Conservation (phyloP, 768 basidiomycete species). For the Xanthoconium purpureum region DNA sequence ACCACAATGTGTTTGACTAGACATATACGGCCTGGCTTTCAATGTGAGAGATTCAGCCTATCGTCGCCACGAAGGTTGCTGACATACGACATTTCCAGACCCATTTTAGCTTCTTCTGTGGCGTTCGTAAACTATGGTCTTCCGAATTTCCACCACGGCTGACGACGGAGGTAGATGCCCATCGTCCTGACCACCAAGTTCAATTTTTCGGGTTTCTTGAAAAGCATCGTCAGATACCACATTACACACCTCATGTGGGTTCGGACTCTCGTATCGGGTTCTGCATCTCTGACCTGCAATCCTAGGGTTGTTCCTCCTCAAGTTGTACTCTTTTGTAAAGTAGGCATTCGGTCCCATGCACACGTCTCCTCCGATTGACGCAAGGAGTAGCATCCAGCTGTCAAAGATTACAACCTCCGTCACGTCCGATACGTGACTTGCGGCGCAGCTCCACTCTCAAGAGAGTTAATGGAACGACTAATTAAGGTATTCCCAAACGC, state of each 20-base stretch:
- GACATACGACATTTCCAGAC: slow-evolving; percentile 41
- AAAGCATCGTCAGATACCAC: slow-evolving; percentile 43
- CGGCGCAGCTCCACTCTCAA: slow-evolving; percentile 60
- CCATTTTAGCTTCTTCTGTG: slow-evolving; percentile 54
- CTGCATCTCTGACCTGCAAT: not conserved
- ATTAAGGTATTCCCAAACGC: slow-evolving; percentile 45
- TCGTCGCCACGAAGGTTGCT: not conserved
- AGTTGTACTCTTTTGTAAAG: slow-evolving; percentile 50
- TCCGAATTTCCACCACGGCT: not conserved
- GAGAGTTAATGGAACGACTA: slow-evolving; percentile 47
- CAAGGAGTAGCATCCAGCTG: slow-evolving; percentile 35
- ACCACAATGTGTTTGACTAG: slow-evolving; percentile 28
- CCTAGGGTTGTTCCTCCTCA: slow-evolving; percentile 46
- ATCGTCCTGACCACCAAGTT: slow-evolving; percentile 47
- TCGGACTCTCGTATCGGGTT: not conserved
- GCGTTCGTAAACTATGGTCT: slow-evolving; percentile 39
- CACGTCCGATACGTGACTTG: slow-evolving; percentile 36
- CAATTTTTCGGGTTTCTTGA: slow-evolving; percentile 42
- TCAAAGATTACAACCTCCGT: slow-evolving; percentile 39
- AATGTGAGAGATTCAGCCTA: slow-evolving; percentile 37
- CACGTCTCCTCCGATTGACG: not conserved
- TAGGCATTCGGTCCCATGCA: slow-evolving; percentile 10
- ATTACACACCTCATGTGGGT: slow-evolving; percentile 45
- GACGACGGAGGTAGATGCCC: slow-evolving; percentile 40
- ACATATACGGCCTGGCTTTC: slow-evolving; percentile 66